phyloP scores from a whole-genome alignment of 371 early-diverging fungal species.

The Saksenaea vasiformis region DNA sequence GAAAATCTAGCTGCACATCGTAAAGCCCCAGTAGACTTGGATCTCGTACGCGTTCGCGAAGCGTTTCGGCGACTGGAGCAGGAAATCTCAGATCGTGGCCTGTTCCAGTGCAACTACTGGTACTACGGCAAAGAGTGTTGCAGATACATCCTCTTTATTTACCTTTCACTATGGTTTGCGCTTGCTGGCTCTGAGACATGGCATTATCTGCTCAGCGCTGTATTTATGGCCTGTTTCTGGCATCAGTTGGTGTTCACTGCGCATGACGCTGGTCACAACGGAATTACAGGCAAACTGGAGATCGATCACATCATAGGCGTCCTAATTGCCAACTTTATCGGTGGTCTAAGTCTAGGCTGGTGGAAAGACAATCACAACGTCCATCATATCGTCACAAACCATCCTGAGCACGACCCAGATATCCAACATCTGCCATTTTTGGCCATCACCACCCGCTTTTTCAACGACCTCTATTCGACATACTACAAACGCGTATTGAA shows the following conservation, averaged over 20 bases:
- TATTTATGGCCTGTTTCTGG: slow-evolving; percentile 80
- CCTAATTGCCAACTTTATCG: slow-evolving; percentile 76
- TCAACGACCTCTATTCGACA: slow-evolving; percentile 86
- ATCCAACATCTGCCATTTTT: slow-evolving; percentile 97
- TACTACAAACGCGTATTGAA: slow-evolving; percentile 82
- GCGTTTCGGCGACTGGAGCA: slow-evolving; percentile 70
- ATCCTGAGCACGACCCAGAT: slow-evolving; percentile 94
- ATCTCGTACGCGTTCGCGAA: slow-evolving; percentile 47
- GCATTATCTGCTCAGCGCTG: slow-evolving; percentile 64
- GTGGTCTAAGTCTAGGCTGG: slow-evolving; percentile 94
- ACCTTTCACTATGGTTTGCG: slow-evolving; percentile 63
- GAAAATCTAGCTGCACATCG: slow-evolving; percentile 21
- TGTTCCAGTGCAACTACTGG: slow-evolving; percentile 76
- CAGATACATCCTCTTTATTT: slow-evolving; percentile 67
- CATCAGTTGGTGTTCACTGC: slow-evolving; percentile 92
- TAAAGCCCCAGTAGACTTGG: slow-evolving; percentile 22
- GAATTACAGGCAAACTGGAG: slow-evolving; percentile 75
- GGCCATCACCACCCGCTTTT: slow-evolving; percentile 82
- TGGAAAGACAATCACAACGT: slow-evolving; percentile 97
- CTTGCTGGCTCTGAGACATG: slow-evolving; percentile 60
- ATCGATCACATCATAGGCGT: slow-evolving; percentile 85
- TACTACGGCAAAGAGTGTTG: slow-evolving; percentile 76
- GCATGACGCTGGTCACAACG: slow-evolving; percentile 95
- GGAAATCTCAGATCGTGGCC: slow-evolving; percentile 59
- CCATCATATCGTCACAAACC: slow-evolving; percentile 90